Evolutionary conservation across 179 eudicot genomes (phyloP), one percentile per base, ranked within the genome.

Genomic region (Corrigiola litoralis): DNA sequence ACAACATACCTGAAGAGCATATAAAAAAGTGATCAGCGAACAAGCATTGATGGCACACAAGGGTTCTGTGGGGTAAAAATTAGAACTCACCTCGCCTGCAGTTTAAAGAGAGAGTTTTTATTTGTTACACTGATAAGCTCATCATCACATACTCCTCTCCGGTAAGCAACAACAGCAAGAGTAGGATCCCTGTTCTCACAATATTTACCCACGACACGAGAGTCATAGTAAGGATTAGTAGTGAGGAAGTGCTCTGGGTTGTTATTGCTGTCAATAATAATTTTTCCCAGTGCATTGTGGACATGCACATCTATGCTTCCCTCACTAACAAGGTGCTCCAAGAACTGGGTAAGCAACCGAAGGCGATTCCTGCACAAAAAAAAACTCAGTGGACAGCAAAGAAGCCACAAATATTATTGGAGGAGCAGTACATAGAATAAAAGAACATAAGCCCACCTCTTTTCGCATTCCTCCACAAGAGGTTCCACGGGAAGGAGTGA

Each of bases 181-280:
- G 82, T 81, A 61, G 84, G 84, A 65, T 81, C 84, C 66, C 84
- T 74, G 58, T 77, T 81, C 60, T 81, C 84, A 66, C 84, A 81
- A 37, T 81, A 81, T 68, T 77, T 81, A 52, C 84, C 84, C 55
- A 81, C 84, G 60, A 81, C 84, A 68, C 84, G 82, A n/a, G 84
- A 81, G 62, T 81, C 84, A 44, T 81, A 81, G 70, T 81, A 77
- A 7, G 84, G 84, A 50, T 81, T 81, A n/a, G 84, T 81, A n/a
- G 82, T 81, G 66, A 81, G 79, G 37, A 81, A 81, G 57, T 81
- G 84, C 72, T 81, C 84, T 3, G 84, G 79, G 46, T 81, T 81
- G 77, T 81, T 81, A 25, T 75, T 75, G 71, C 84, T 81, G 44
- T 81, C 84, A 56, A 81, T 81, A n/a, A 81, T 81, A 44, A 81